Evolutionary conservation across 352 stramenopile genomes (phyloP), one percentile per base, ranked within the genome.

Genomic region (Aphanomyces astaci): DNA sequence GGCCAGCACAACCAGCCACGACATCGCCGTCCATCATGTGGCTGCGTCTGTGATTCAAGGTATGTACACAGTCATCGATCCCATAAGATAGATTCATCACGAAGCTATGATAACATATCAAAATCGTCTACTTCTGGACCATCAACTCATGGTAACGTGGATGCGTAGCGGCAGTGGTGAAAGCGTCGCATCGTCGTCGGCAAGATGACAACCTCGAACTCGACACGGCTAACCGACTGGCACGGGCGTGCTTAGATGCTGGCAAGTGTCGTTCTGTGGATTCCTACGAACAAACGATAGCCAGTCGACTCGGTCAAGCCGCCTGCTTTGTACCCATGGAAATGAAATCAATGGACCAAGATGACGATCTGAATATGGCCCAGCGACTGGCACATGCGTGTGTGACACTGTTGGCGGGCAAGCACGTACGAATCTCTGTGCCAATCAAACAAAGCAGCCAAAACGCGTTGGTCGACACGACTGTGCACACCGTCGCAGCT

Each of bases 401-500:
- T 56, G 28, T 43, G 36, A 43, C 36, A 43, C 15, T 43, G 36
- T 15, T 15, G 7, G 15, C 36, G 36, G 36, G 36, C 10, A n/a
- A 25, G 27, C 7, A 55, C 2, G n/a, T 22, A 10, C n/a, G 10
- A 55, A n/a, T 24, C 27, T 10, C n/a, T 25, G 15, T 30, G 10
- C 22, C 30, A 63, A 63, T 31, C 10, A 28, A 52, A 39, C 30
- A 59, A 66, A 51, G 13, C 19, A 53, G 76, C 19, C 66, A 43
- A 9, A 45, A 69, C 46, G 59, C 56, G 3, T 28, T 17, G 22
- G 62, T 56, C 0, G 76, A 88, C 15, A 45, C 70, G 0, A 49
- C 25, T 9, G 45, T 84, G 0, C 74, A 87, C 33, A 60, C 77
- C 45, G 73, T 79, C 22, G 83, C 83, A 15, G 81, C 80, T 3